Evolutionary conservation across 306 rosid genomes (phyloP), one percentile per base, ranked within the genome.

Genomic region (Begonia loranthoides): DNA sequence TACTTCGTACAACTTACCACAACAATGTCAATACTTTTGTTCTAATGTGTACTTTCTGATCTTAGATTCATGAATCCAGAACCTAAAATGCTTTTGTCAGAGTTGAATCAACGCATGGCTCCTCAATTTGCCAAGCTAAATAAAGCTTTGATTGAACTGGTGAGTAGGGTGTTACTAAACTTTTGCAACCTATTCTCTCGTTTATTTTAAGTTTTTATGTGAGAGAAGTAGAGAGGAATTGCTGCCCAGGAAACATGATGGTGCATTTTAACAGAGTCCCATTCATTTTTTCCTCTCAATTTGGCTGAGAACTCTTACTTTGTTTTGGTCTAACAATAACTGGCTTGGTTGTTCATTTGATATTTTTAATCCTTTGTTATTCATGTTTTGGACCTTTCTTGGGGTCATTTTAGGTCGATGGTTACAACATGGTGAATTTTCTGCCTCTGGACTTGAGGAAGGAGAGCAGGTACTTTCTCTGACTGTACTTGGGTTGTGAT

Each of bases 111-210:
- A 67, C 67, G 58, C 43, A 90, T 90, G 95, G 87, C 77, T 76
- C 85, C 97, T 59, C 83, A 82, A 48, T 85, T 73, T 78, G 76
- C 90, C 36, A 85, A 82, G 87, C 71, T 89, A 65, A 89, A 89
- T 59, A 89, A 89, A 74, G 39, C 81, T 69, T 74, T 84, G 70
- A 82, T 87, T 78, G 95, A 89, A 48, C 66, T 76, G 81, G 79
- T 74, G 64, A 57, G 81, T 70, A 1, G 43, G 36, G 21, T 19
- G 48, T 19, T 17, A 49, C n/a, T 41, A 16, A 56, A 24, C 10
- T 12, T 2, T 43, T 56, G 10, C n/a, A 10, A 15, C 13, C 28
- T 40, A 9, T 12, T 45, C 9, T 4, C 17, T 6, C 34, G 8
- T 21, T 44, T 56, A 13, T 13, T 41, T 57, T 43, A 22, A 24